phyloP scores from a whole-genome alignment of 2,329 filamentous ascomycete species.

The Microcera coccophila region DNA sequence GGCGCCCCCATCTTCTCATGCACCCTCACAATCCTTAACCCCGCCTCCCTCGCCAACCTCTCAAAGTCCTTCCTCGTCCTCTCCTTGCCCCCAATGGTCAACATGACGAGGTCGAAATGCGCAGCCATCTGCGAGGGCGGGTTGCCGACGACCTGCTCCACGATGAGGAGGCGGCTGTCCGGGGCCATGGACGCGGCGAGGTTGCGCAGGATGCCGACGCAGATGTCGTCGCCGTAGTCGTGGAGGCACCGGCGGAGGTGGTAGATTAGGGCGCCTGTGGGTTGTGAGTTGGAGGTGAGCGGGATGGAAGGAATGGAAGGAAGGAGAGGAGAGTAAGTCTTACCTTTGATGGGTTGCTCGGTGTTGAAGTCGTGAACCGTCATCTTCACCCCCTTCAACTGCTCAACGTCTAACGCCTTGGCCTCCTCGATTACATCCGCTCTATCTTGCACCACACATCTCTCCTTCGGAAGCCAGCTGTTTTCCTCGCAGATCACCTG shows the following conservation, averaged over 20 bases:
- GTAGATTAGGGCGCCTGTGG: constrained; percentile 36
- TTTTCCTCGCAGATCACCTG: constrained; percentile 24
- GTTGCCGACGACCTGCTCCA: constrained; percentile 29
- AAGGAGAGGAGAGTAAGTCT: not conserved
- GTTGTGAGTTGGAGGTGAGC: constrained; percentile 11
- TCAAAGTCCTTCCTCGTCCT: constrained; percentile 26
- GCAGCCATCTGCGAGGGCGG: constrained; percentile 24
- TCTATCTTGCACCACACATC: constrained; percentile 33
- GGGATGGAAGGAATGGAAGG: not conserved
- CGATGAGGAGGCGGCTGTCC: constrained; percentile 33
- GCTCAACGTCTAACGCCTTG: constrained; percentile 5
- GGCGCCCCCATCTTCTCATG: constrained; percentile 6
- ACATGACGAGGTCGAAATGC: constrained; percentile 31
- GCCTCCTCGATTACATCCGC: constrained; percentile 28
- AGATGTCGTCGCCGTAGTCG: constrained; percentile 33
- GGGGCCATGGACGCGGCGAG: constrained; percentile 27
- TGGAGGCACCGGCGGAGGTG: constrained; percentile 29
- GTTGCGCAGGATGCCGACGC: constrained; percentile 28
- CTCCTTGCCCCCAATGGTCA: constrained; percentile 33
- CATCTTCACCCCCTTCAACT: constrained; percentile 2
- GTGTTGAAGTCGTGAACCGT: constrained; percentile 29
- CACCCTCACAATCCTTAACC: constrained; percentile 25
- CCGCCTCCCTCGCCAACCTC: constrained; percentile 21
- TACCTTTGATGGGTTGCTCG: constrained; percentile 31
- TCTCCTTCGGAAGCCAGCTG: constrained; percentile 21